These are phyloP conservation scores for Closterium sp. DNA, from an alignment of 139 green algal genomes.

Conservation along the genomic window DNA sequence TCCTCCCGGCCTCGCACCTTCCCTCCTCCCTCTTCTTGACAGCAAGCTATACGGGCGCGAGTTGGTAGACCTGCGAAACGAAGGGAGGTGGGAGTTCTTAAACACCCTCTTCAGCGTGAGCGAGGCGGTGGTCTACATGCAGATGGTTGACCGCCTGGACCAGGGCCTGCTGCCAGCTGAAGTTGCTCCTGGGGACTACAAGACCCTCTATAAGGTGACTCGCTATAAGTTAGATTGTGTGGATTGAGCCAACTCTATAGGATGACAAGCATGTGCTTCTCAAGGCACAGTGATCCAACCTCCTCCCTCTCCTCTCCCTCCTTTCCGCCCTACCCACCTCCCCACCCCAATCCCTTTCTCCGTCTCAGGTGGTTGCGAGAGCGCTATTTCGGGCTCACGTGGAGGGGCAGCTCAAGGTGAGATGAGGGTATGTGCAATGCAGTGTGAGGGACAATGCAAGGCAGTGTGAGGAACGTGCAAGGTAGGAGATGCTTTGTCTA, in stretches of 20 bases:
- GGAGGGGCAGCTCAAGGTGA: constrained; percentile 82
- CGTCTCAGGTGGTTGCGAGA: constrained; percentile 62
- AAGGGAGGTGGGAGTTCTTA: constrained; percentile 86
- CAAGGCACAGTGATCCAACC: no score
- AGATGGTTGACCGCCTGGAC: constrained; percentile 91
- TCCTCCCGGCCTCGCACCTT: no score
- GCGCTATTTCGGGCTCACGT: constrained; percentile 91
- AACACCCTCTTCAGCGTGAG: constrained; percentile 94
- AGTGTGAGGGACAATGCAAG: constrained; percentile 74
- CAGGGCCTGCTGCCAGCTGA: constrained; percentile 32
- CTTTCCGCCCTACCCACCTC: background rate
- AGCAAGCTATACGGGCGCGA: constrained; percentile 68
- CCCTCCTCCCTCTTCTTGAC: background rate
- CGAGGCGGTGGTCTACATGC: constrained; percentile 88
- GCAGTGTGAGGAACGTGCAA: no score
- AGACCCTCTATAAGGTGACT: constrained; percentile 65
- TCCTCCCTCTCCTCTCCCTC: background rate
- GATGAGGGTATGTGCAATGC: background rate
- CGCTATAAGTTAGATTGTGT: no score
- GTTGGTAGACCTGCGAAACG: constrained; percentile 79
- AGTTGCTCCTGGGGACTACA: constrained; percentile 61
- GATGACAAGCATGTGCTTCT: no score
- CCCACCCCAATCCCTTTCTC: background rate
- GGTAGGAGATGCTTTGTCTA: background rate
- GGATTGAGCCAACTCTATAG: no score